Percentiles rank a stretch among this genome's conserved stretches.
Evolutionary conservation across 2,329 filamentous ascomycete genomes (phyloP).

Genomic region (Diaporthe citriasiana): DNA sequence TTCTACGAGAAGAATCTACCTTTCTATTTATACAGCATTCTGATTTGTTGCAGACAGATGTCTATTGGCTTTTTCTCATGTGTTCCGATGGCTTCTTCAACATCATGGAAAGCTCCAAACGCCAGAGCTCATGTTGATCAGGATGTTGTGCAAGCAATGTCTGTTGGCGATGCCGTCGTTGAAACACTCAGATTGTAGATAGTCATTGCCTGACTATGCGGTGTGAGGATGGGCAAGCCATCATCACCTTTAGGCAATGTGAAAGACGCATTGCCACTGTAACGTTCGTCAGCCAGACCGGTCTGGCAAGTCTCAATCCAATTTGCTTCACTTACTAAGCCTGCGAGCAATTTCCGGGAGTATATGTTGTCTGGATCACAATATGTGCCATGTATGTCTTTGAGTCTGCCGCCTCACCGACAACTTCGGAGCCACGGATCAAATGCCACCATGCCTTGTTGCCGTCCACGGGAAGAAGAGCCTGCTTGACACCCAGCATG

Average conservation of each 20-base stretch:
- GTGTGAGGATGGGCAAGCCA: slow-evolving; percentile 38
- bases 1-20: neutral
- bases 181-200: slow-evolving; percentile 40
- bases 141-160: slow-evolving; percentile 20
- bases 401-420: slow-evolving; percentile 36
- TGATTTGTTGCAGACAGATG: neutral
- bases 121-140: neutral
- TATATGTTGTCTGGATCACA: slow-evolving; percentile 40
- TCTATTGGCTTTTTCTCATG: neutral
- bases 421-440: slow-evolving; percentile 37
- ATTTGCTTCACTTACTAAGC: slow-evolving; percentile 38
- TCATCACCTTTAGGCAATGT: slow-evolving; percentile 37
- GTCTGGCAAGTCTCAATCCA: neutral
- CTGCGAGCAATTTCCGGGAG: slow-evolving; percentile 41
- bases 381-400: slow-evolving; percentile 41
- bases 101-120: neutral
- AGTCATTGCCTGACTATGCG: slow-evolving; percentile 37
- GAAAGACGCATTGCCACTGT: slow-evolving; percentile 41
- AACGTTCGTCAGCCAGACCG: neutral
- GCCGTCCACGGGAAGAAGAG: slow-evolving; percentile 37
- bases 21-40: neutral
- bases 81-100: neutral
- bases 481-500: slow-evolving; percentile 39
- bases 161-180: slow-evolving; percentile 18
- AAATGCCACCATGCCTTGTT: slow-evolving; percentile 43